Evolutionary conservation across 305 asterid species (phyloP).

Genomic region (Solanum aculeatissimum): DNA sequence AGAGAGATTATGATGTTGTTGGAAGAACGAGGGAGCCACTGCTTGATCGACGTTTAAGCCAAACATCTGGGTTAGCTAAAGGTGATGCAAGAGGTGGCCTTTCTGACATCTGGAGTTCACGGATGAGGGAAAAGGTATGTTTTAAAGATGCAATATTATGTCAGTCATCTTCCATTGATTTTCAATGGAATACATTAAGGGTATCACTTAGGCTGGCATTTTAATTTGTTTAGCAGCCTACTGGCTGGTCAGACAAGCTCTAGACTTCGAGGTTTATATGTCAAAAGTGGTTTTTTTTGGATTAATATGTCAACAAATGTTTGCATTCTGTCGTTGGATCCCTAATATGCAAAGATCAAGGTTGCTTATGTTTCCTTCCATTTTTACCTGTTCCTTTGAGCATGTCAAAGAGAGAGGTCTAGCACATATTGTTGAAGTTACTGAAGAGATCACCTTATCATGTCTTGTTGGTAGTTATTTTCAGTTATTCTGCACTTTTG

Average conservation of each 20-base stretch:
- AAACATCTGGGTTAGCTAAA: constrained; percentile 32
- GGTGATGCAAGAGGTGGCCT: constrained; percentile 27
- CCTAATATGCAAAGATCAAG: neutral
- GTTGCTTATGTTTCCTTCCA: neutral
- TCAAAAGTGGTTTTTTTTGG: neutral
- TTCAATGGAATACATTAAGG: neutral
- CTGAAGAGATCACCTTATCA: neutral
- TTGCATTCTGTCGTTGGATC: neutral
- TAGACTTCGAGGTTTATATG: neutral
- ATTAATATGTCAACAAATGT: neutral
- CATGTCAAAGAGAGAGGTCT: neutral
- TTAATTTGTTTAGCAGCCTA: neutral
- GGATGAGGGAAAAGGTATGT: constrained; percentile 74
- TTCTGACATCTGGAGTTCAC: constrained; percentile 66
- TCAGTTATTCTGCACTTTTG: neutral
- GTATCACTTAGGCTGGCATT: neutral
- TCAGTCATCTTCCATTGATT: neutral
- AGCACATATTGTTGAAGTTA: neutral
- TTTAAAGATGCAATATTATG: neutral
- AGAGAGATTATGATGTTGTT: constrained; percentile 33
- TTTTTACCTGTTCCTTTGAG: neutral
- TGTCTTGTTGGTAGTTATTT: neutral
- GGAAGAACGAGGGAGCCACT: constrained; percentile 57
- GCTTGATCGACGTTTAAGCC: constrained; percentile 35
- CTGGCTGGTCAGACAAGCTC: neutral